Conservation (phyloP, 495 filamentous ascomycete genomes). For the Neurospora intermedia region DNA sequence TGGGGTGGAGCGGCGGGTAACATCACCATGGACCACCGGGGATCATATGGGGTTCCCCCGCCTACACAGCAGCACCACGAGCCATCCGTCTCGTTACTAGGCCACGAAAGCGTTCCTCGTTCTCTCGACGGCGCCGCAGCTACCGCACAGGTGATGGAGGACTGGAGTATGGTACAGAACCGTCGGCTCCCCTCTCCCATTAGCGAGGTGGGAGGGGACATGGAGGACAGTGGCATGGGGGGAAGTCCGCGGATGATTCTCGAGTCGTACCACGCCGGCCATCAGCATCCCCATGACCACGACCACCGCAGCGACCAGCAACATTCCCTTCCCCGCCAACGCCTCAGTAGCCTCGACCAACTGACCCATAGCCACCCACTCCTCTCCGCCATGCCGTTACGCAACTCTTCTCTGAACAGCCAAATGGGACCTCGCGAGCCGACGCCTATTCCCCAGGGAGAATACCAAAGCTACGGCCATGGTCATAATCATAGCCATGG, state of each 20-base stretch:
- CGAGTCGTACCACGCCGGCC: conserved; percentile 15
- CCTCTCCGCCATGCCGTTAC: conserved; percentile 13
- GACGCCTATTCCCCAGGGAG: neutral
- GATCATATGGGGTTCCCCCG: conserved; percentile 14
- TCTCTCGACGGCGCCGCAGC: conserved; percentile 26
- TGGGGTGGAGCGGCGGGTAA: conserved; percentile 23
- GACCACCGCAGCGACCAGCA: conserved; percentile 3
- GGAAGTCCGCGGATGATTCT: conserved; percentile 29
- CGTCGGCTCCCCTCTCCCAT: conserved; percentile 61
- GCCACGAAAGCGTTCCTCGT: conserved; percentile 21
- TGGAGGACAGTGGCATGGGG: conserved; percentile 23
- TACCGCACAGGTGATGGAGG: conserved; percentile 24
- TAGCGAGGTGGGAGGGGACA: conserved; percentile 47
- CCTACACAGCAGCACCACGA: conserved; percentile 22
- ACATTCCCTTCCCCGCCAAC: conserved; percentile 16
- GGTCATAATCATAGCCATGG: conserved; percentile 8
- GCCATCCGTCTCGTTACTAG: conserved; percentile 1
- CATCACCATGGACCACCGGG: conserved; percentile 1
- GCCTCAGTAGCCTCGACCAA: conserved; percentile 2
- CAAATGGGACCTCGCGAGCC: neutral
- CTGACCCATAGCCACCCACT: conserved; percentile 29
- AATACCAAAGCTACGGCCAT: conserved; percentile 2
- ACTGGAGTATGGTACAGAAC: conserved; percentile 37
- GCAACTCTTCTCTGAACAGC: neutral
- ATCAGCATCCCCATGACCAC: conserved; percentile 12